Conservation (phyloP, 768 basidiomycete genomes). For the Chalciporus pseudorubinellus region DNA sequence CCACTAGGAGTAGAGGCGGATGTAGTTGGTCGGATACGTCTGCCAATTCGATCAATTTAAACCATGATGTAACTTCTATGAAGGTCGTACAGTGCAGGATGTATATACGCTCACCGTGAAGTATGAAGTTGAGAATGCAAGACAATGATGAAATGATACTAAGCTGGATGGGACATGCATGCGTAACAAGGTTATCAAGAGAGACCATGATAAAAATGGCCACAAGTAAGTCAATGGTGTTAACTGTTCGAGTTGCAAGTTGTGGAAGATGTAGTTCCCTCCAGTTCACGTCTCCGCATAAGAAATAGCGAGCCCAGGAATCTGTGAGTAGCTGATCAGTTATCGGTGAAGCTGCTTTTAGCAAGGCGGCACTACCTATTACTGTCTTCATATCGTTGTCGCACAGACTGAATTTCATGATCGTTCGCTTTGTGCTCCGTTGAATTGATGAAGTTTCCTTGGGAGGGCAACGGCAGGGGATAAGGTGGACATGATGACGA, state of each 20-base stretch:
- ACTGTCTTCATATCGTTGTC: constrained; percentile 58
- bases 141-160: background rate
- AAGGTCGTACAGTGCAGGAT: constrained; percentile 12
- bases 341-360: background rate
- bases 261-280: constrained; percentile 3
- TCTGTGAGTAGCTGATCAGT: constrained; percentile 36
- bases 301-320: constrained; percentile 64
- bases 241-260: background rate
- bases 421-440: constrained; percentile 17
- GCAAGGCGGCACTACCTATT: constrained; percentile 49
- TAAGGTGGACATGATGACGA: background rate
- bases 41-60: background rate
- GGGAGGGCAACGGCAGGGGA: constrained; percentile 4
- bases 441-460: background rate
- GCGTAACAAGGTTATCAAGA: background rate
- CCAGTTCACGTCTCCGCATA: constrained; percentile 46
- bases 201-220: background rate
- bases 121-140: background rate
- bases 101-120: background rate
- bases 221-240: background rate
- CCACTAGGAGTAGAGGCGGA: no score
- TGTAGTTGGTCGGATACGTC: background rate
- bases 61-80: constrained; percentile 2
- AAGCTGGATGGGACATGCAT: background rate
- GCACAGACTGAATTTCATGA: constrained; percentile 47